phyloP scores from a whole-genome alignment of 73 alveolate genomes.

The Paramecium caudatum region DNA sequence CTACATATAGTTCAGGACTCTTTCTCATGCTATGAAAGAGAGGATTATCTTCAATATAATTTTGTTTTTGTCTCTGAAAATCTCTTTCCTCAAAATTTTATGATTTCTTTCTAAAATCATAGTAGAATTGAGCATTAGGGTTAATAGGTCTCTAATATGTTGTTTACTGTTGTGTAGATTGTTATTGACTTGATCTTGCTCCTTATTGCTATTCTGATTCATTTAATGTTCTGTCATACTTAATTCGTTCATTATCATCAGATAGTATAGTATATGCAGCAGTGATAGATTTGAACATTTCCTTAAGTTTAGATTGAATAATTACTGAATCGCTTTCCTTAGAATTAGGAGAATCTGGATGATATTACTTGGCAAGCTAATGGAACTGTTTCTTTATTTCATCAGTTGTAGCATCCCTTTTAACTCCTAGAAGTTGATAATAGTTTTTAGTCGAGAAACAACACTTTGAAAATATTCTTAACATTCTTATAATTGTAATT shows the following conservation, averaged over 20 bases:
- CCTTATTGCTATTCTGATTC: neutral
- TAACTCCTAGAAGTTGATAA: constrained; percentile 42
- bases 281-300: constrained; percentile 18
- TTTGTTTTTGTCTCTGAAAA: constrained; percentile 3
- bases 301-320: neutral
- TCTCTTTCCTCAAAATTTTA: neutral
- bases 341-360: constrained; percentile 58
- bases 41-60: constrained; percentile 5
- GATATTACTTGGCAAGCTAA: constrained; percentile 2
- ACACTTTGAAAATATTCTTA: constrained; percentile 27
- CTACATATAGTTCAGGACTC: constrained; percentile 51
- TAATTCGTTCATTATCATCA: constrained; percentile 7
- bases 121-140: neutral
- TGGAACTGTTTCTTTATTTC: constrained; percentile 50
- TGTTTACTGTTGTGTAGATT: neutral
- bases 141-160: neutral
- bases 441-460: constrained; percentile 22
- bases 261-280: constrained; percentile 36
- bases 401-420: constrained; percentile 3
- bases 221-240: neutral
- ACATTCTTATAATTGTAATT: neutral
- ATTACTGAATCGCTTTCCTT: constrained; percentile 13
- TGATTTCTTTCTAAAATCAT: neutral
- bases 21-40: neutral
- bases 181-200: neutral